Evolutionary conservation across 2,329 filamentous ascomycete species (phyloP).

Genomic region (Fusarium globosum): DNA sequence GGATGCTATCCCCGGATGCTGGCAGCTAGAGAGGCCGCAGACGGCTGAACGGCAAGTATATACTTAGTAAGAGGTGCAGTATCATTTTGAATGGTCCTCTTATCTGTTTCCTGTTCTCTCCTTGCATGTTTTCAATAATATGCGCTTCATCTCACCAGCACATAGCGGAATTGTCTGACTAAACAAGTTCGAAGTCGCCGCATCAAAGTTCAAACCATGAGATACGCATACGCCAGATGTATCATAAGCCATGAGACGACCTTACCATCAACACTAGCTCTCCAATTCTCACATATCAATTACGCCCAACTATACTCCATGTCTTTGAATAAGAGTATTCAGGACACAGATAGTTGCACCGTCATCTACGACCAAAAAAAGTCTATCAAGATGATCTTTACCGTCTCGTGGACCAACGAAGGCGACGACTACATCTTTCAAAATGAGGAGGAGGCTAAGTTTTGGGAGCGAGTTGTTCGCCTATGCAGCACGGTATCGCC

Average conservation of each 20-base stretch:
- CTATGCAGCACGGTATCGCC: background rate
- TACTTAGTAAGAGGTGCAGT: background rate
- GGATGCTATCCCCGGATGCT: background rate
- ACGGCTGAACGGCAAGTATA: background rate
- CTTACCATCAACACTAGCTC: background rate
- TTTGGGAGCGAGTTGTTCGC: background rate
- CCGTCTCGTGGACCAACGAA: background rate
- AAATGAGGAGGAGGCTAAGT: background rate
- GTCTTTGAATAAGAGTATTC: background rate
- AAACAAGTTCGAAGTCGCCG: background rate
- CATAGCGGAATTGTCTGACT: accelerated
- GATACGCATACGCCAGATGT: background rate
- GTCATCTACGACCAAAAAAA: background rate
- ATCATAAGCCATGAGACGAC: background rate
- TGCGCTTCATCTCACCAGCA: too few relatives aligned
- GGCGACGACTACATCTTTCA: background rate
- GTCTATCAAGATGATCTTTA: background rate
- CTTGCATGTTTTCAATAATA: background rate
- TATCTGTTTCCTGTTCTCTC: too few relatives aligned
- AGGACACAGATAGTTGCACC: background rate
- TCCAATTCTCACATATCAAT: background rate
- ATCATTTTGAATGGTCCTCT: accelerated
- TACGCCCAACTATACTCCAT: background rate
- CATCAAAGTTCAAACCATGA: background rate
- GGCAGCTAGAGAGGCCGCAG: background rate